Evolutionary conservation across 140 eudicot species (phyloP).

Genomic region (Senecio squalidus): DNA sequence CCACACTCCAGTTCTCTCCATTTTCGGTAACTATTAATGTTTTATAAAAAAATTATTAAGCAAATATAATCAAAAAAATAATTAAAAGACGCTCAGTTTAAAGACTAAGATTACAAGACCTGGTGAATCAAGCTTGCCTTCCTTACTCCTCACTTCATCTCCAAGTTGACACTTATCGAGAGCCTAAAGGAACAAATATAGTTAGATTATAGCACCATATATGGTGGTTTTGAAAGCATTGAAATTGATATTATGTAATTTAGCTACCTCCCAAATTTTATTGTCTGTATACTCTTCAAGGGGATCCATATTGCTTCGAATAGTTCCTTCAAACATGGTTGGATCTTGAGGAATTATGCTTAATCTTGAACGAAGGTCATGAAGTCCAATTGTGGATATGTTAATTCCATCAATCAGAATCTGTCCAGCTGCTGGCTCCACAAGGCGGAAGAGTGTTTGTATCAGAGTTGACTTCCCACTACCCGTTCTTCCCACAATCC

Average conservation of each 20-base stretch:
- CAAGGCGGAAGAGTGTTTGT: slow-evolving; percentile 84
- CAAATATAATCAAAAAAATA: background rate
- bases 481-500: slow-evolving; percentile 89
- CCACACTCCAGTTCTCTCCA: too few relatives aligned
- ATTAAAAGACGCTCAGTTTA: background rate
- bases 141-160: slow-evolving; percentile 75
- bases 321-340: slow-evolving; percentile 94
- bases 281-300: slow-evolving; percentile 78
- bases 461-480: slow-evolving; percentile 88
- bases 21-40: slow-evolving; percentile 52
- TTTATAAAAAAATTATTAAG: background rate
- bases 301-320: slow-evolving; percentile 76
- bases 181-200: slow-evolving; percentile 43
- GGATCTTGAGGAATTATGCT: slow-evolving; percentile 96
- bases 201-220: slow-evolving; percentile 8
- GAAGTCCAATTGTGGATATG: slow-evolving; percentile 68
- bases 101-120: slow-evolving; percentile 35
- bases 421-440: slow-evolving; percentile 68
- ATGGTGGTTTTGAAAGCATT: background rate
- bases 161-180: too few relatives aligned
- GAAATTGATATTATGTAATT: background rate
- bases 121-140: slow-evolving; percentile 66
- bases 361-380: slow-evolving; percentile 70
- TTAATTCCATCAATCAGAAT: slow-evolving; percentile 67
- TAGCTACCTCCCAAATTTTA: slow-evolving; percentile 87